Conservation (phyloP, 768 basidiomycete genomes). For the Solioccasus polychromus region DNA sequence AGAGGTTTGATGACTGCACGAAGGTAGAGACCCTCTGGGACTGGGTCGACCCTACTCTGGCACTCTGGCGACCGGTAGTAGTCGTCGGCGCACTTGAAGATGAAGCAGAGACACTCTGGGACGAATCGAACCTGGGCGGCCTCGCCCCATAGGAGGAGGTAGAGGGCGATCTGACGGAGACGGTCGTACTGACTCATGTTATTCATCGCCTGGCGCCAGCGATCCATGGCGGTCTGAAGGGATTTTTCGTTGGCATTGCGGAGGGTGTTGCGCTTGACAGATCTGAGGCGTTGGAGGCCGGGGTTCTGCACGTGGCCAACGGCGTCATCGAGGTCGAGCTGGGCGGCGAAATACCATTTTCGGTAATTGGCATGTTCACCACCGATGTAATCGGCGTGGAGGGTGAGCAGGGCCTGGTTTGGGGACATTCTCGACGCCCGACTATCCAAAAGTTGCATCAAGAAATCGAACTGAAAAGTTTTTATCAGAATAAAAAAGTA, state of each 20-base stretch:
- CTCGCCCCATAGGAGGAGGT: constrained; percentile 96
- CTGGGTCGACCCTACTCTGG: constrained; percentile 86
- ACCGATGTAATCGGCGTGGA: constrained; percentile 98
- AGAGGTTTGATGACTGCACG: constrained; percentile 88
- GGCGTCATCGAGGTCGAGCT: constrained; percentile 97
- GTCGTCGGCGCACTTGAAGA: constrained; percentile 99
- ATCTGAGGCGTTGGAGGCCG: constrained; percentile 79
- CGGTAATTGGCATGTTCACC: constrained; percentile 98
- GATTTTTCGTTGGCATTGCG: constrained; percentile 59
- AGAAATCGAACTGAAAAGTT: constrained; percentile 78
- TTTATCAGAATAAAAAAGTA: constrained; percentile 11
- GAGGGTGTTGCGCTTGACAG: constrained; percentile 57
- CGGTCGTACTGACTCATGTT: constrained; percentile 99
- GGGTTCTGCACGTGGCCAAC: constrained; percentile 91
- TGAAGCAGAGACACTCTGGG: constrained; percentile 97
- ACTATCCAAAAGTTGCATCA: constrained; percentile 97
- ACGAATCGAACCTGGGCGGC: constrained; percentile 96
- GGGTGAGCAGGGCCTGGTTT: constrained; percentile 88
- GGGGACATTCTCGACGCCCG: constrained; percentile 97
- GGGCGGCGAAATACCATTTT: constrained; percentile 99
- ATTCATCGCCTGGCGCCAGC: constrained; percentile 98
- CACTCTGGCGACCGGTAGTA: constrained; percentile 99
- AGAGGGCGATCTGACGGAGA: constrained; percentile 92
- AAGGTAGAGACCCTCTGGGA: constrained; percentile 94
- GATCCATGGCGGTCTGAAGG: constrained; percentile 79